Base-by-base conservation (phyloP, 148 eudicot genomes). In the Heliamphora exappendiculata region DNA sequence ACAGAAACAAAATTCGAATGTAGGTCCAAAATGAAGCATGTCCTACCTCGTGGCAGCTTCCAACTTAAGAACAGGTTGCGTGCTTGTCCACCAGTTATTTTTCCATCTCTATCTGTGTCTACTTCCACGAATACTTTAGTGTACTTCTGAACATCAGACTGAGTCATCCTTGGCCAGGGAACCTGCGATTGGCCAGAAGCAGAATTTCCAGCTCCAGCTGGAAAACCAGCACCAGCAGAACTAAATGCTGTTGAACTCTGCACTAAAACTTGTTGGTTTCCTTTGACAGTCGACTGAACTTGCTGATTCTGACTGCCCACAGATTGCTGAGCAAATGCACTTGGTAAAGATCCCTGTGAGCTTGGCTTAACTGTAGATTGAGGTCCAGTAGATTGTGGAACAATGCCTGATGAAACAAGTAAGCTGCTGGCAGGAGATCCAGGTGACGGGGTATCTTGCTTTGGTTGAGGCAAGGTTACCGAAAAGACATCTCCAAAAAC, bases 41-140 rank as follows among this genome's bases (percentile, higher is more conserved):
- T 39, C 89, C 28, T 78, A 93, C 97, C 99, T 88, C 94, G 85
- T 72, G 99, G 98, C 75, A 92, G 82, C 81, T 81, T 86, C 99
- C 99, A 95, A 85, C 97, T 91, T 68, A 95, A 74, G 77, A 95
- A 95, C 41, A 95, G 89, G 81, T 88, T 88, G 76, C 97, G 89
- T 22, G 99, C 99, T 84, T 95, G 89, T 73, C 82, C 91, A 71
- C 97, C 98, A 31, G 93, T 87, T 65, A 95, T 93, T 86, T 92
- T 95, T 62, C 99, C 96, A 78, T 95, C 98, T 82, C 87, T 90
- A 84, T 95, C 98, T 2, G 88, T 88, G 78, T 95, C 99, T 34
- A 95, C 97, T 83, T 87, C 94, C 85, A 87, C 78, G 86, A 95
- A 95, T 31, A 95, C 90, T 86, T 91, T 93, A 59, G 91, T 84